Percentiles rank a stretch among this genome's conserved stretches.
Conservation (phyloP, 768 basidiomycete species). For the Psilocybe azurescens region DNA sequence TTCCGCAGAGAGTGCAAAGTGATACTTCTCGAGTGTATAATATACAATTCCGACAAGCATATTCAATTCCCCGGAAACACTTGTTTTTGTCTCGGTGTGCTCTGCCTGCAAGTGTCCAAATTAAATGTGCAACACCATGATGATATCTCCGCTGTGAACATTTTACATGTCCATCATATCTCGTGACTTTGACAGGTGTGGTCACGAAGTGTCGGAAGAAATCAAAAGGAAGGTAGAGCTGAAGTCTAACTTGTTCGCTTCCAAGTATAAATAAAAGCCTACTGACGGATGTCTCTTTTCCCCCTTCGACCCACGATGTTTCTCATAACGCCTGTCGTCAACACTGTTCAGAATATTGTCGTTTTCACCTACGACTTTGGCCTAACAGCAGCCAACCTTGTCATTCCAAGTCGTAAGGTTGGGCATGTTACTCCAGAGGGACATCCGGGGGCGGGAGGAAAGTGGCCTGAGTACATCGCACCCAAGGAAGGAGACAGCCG, state of each 20-base stretch:
- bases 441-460: constrained; percentile 59
- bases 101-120: too few relatives aligned
- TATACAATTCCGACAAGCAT: too few relatives aligned
- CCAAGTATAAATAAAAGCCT: constrained; percentile 9
- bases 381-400: constrained; percentile 55
- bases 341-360: constrained; percentile 29
- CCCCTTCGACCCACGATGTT: constrained; percentile 30
- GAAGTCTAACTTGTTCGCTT: constrained; percentile 21
- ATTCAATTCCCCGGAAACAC: too few relatives aligned
- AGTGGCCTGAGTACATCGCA: constrained; percentile 71
- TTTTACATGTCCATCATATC: constrained; percentile 9
- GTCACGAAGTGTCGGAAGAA: neutral
- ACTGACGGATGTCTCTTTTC: neutral
- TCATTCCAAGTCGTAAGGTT: constrained; percentile 51
- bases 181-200: constrained; percentile 20
- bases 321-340: constrained; percentile 35
- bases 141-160: neutral
- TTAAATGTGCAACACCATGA: too few relatives aligned
- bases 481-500: constrained; percentile 70
- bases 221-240: neutral
- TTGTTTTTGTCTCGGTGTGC: too few relatives aligned
- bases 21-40: too few relatives aligned
- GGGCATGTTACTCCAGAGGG: constrained; percentile 64
- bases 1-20: too few relatives aligned
- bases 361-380: constrained; percentile 57